Evolutionary conservation across 2,329 filamentous ascomycete genomes (phyloP), one percentile per base, ranked within the genome.

Genomic region (Aureobasidium sp.): DNA sequence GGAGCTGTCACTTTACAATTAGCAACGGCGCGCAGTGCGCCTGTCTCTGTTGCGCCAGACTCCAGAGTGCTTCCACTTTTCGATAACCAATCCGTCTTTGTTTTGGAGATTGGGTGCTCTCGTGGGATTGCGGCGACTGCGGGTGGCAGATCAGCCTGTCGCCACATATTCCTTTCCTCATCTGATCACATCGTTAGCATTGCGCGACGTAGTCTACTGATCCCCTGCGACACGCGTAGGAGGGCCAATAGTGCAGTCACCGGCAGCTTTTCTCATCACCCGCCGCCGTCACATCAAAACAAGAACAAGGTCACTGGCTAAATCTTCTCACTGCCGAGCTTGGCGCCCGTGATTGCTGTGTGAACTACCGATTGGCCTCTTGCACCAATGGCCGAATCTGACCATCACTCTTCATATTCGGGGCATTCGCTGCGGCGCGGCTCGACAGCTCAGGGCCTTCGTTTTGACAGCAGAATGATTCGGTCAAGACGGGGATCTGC

Each of bases 231-330:
- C 14, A 34, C 27, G 39, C 42, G 36, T 41, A 27, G 14, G 14
- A 54, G 50, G n/a, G 37, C 34, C 50, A 54, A 42, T 29, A 58
- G 41, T 32, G 32, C 27, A 58, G 25, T 58, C 14, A 37, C 54
- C 39, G 53, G 21, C 13, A 36, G 53, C n/a, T 30, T 57, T 37
- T 44, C 29, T 36, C 50, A 57, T 45, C 39, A 47, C 54, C 29
- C 41, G 53, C 29, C 41, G 53, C 53, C 30, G 41, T 57, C 53
- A 57, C 53, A 45, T 57, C 41, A n/a, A 57, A 57, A 57, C 54
- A 48, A 48, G 32, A 48, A 29, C 42, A 30, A 37, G 21, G 32
- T 58, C 42, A 48, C 42, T 48, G 39, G 29, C 30, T 27, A 10
- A 48, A 9, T 50, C 30, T 47, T 45, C 39, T 14, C 29, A 34